These are phyloP conservation scores for Cetradonia linearis DNA, from an alignment of 495 filamentous ascomycete species.

Conservation along the genomic window DNA sequence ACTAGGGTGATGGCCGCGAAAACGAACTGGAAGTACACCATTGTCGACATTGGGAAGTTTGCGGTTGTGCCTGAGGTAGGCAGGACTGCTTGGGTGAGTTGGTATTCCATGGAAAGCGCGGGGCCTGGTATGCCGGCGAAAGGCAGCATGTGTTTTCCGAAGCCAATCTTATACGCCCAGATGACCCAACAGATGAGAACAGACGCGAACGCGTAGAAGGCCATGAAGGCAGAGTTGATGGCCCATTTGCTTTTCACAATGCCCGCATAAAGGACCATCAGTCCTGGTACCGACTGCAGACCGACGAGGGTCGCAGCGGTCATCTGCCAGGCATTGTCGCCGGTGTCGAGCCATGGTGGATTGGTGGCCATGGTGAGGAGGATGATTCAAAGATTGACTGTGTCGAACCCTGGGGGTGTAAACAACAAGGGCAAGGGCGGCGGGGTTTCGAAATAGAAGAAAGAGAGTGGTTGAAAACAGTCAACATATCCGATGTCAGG, in stretches of 20 bases:
- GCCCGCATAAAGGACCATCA: conserved; percentile 47
- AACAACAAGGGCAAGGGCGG: not conserved
- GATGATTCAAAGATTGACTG: not conserved
- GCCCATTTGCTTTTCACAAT: conserved; percentile 50
- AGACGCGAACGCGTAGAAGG: conserved; percentile 45
- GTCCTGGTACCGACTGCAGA: conserved; percentile 44
- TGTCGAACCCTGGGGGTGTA: not conserved
- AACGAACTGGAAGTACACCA: conserved; percentile 53
- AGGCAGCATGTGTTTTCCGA: conserved; percentile 43
- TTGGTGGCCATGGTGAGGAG: conserved; percentile 17
- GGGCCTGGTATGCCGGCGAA: conserved; percentile 43
- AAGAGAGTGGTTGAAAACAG: not conserved
- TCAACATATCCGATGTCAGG: not conserved
- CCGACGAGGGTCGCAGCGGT: conserved; percentile 46
- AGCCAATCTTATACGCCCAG: conserved; percentile 45
- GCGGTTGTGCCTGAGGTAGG: conserved; percentile 34
- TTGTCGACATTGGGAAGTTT: conserved; percentile 42
- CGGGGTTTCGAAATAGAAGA: not conserved
- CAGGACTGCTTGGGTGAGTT: conserved; percentile 37
- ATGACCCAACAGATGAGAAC: conserved; percentile 49
- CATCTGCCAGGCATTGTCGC: conserved; percentile 49
- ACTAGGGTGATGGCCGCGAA: conserved; percentile 49
- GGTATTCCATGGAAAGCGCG: conserved; percentile 37
- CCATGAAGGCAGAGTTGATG: conserved; percentile 48
- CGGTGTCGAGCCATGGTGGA: conserved; percentile 38